Base-by-base conservation (phyloP, 148 eudicot genomes). In the Talinum fruticosum region DNA sequence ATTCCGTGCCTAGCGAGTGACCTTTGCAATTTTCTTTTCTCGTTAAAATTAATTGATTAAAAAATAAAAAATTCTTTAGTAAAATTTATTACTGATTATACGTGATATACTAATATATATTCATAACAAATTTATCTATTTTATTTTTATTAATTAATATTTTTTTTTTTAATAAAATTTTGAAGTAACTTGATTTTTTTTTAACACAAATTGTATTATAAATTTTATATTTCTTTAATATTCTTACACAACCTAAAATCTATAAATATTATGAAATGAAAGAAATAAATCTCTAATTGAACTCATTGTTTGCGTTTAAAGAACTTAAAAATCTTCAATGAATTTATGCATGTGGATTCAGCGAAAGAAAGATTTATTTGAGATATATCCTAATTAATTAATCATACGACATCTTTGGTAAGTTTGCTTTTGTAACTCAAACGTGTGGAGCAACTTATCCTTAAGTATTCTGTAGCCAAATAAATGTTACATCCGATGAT, bases 1-100 rank as follows among this genome's bases (percentile, higher is more conserved):
- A 86, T 83, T 81, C 84, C 73, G 24, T 72, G 74, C 75, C 82
- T 78, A 44, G 5, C 16, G 45, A 41, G 6, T 41, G n/a, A 0
- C 47, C 57, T 51, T 3, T 51, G 57, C 57, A 15, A 51, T 18
- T 51, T 21, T 23, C 57, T 51, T 51, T 19, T 51, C 18, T 51
- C 57, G 14, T 51, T 51, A 19, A 51, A 3, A 51, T 51, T 51
- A 51, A 51, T 51, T 16, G 57, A 51, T 51, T 51, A 51, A 51
- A 18, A 23, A 15, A 51, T 19, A 14, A 23, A 19, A 18, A 51
- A 51, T 4, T 61, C 8, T 38, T 61, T 75, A 8, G 13, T 36
- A 3, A 36, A 73, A 34, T 75, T 49, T 62, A 26, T 36, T 75
- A 51, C 21, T 15, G 34, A 24, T 37, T 61, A 61, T n/a, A n/a